Evolutionary conservation across 2,329 filamentous ascomycete species (phyloP), one percentile per base, ranked within the genome.

Genomic region (Scedosporium minutisporum): DNA sequence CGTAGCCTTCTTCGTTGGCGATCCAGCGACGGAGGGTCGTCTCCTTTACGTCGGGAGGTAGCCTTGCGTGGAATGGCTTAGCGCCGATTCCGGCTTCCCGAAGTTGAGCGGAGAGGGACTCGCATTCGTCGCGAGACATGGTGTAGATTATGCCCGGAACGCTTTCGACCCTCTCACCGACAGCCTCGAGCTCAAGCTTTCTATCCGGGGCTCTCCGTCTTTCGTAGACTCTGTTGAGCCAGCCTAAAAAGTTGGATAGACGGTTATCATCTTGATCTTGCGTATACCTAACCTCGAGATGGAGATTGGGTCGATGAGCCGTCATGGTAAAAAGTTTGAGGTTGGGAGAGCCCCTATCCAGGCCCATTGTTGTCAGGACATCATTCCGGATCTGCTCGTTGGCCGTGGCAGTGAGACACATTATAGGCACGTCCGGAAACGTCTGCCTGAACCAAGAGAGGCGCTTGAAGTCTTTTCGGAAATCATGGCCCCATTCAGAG

Each of bases 401-500:
- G 12, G 93, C 93, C 0, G 93, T 97, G 0, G 93, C 93, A 0
- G 93, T 97, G 14, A 96, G 83, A 66, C 92, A 96, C 74, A 95
- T 96, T 65, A 97, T 89, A 4, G 93, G 93, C 0, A 97, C 90
- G 63, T 89, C 83, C 0, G 92, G 90, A 66, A 95, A 92, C 5
- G 86, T 86, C 58, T 85, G 81, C 67, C 90, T 88, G 77, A 97
- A 95, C 86, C 91, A 97, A 2, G 85, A 87, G 6, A 97, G 81
- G 21, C 88, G 84, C 71, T 95, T 92, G 75, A 96, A 97, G 63
- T 92, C 90, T 42, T 88, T 90, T n/a, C 93, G 88, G 72, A 97
- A 97, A 73, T 97, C 93, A 72, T 97, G 93, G 1, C 93, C 93
- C 93, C 93, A 97, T 86, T 97, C 93, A 25, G 91, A 96, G 68